Percentiles rank a stretch among this genome's conserved stretches.
Evolutionary conservation across 441 rosid genomes (phyloP).

Genomic region (Euphorbia corollata): DNA sequence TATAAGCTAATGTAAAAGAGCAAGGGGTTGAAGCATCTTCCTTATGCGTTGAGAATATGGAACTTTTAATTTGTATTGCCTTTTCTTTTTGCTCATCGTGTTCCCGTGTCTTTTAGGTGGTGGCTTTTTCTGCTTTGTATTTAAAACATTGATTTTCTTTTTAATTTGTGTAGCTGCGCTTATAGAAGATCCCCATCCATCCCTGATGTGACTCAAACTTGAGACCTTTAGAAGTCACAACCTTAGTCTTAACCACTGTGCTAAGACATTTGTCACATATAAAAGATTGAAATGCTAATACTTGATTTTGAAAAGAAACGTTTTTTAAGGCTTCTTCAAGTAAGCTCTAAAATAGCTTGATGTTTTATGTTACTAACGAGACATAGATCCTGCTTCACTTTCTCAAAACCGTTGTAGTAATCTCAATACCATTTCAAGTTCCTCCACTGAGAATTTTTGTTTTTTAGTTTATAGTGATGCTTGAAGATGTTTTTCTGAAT

Average conservation of each 20-base stretch:
- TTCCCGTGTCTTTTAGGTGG: background rate
- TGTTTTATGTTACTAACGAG: background rate
- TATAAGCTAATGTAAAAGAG: background rate
- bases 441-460: background rate
- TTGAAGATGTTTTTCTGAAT: background rate
- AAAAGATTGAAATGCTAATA: background rate
- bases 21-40: background rate
- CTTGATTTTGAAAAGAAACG: background rate
- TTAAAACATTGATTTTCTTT: background rate
- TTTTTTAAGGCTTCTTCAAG: background rate
- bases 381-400: background rate
- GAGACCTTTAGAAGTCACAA: too few relatives aligned
- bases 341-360: conserved; percentile 1
- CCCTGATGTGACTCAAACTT: too few relatives aligned
- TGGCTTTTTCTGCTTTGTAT: background rate
- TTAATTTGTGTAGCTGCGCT: too few relatives aligned
- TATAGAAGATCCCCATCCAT: too few relatives aligned
- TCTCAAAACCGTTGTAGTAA: background rate
- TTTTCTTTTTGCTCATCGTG: background rate
- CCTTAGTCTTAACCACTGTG: too few relatives aligned
- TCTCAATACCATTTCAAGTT: background rate
- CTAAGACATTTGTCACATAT: too few relatives aligned
- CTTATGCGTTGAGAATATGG: background rate
- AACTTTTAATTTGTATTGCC: background rate
- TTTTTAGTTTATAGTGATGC: background rate